phyloP scores from a whole-genome alignment of 148 eudicot genomes.

The Arctostaphylos glauca region DNA sequence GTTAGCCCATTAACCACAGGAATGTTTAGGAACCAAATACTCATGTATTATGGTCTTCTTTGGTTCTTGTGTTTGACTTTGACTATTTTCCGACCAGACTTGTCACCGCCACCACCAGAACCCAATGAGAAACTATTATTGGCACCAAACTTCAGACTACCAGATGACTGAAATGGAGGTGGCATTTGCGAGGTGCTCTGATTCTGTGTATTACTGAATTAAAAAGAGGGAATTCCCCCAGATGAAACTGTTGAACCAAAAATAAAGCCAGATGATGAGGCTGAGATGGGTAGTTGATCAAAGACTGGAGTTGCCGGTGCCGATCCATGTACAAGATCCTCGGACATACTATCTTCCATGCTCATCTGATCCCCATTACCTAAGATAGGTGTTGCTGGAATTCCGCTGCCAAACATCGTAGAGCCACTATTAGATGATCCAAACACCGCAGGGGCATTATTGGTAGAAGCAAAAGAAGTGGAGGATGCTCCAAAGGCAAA shows the following conservation, averaged over 20 bases:
- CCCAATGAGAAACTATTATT: constrained; percentile 88
- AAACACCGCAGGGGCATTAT: constrained; percentile 38
- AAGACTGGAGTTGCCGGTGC: constrained; percentile 41
- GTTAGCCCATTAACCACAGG: background rate
- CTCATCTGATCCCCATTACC: constrained; percentile 57
- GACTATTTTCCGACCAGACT: constrained; percentile 51
- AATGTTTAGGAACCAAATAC: background rate
- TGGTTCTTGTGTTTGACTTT: constrained; percentile 36
- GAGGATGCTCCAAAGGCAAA: constrained; percentile 52
- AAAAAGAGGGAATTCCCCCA: constrained; percentile 41
- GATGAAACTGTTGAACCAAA: constrained; percentile 45
- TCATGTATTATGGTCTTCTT: constrained; percentile 41
- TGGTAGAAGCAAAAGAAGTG: constrained; percentile 28
- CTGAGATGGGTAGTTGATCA: constrained; percentile 41
- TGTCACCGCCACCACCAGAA: constrained; percentile 52
- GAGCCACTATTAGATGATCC: constrained; percentile 28
- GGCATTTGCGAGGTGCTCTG: constrained; percentile 44
- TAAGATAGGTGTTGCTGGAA: constrained; percentile 26
- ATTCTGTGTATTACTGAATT: constrained; percentile 65
- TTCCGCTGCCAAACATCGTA: constrained; percentile 35
- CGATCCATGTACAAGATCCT: constrained; percentile 59
- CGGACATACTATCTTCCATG: constrained; percentile 92
- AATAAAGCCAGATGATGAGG: constrained; percentile 36
- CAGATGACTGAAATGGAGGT: constrained; percentile 57
- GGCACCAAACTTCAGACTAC: constrained; percentile 56